Evolutionary conservation across 2,329 filamentous ascomycete genomes (phyloP), one percentile per base, ranked within the genome.

Genomic region (Fusarium hostae): DNA sequence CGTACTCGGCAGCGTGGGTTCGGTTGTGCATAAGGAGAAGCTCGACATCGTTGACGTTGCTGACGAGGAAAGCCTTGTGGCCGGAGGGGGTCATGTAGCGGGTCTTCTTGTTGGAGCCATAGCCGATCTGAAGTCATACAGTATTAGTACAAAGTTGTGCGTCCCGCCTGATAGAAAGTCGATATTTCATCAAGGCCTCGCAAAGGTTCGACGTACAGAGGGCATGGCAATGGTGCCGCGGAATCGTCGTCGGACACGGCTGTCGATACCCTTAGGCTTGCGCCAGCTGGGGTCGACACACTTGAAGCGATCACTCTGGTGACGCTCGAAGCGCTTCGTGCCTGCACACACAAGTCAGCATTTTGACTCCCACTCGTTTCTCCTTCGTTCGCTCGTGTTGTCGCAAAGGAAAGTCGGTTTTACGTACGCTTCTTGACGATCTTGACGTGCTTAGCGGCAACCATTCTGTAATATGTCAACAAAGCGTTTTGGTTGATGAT

Each of bases 251-350:
- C 96, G 93, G 84, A 99, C 95, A 82, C 93, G 89, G 89, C 95
- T 97, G 88, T 99, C 96, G 86, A 99, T 99, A 94, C 96, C 96
- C 94, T 99, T 99, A 79, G 96, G 96, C 91, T 98, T 99, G 88
- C 96, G 93, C 96, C 96, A 99, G 90, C 90, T 92, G 78, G 92
- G 84, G 83, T 89, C 91, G 79, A 98, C 91, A 84, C 96, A 92
- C 88, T 91, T 97, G 90, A 97, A 99, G 84, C 92, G 92, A 87
- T 98, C 96, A 86, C 90, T 93, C 91, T 99, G 96, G 89, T 99
- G 96, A 85, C 96, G 93, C 87, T 90, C 91, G 92, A 98, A 99
- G 88, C 89, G 90, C 90, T 95, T 94, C 83, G 92, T 94, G 90
- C 92, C 94, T 97, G 59, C 45, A 77, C 32, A 63, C 57, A 78